Conservation (phyloP, 2,329 filamentous ascomycete species). For the Cladophialophora exuberans region DNA sequence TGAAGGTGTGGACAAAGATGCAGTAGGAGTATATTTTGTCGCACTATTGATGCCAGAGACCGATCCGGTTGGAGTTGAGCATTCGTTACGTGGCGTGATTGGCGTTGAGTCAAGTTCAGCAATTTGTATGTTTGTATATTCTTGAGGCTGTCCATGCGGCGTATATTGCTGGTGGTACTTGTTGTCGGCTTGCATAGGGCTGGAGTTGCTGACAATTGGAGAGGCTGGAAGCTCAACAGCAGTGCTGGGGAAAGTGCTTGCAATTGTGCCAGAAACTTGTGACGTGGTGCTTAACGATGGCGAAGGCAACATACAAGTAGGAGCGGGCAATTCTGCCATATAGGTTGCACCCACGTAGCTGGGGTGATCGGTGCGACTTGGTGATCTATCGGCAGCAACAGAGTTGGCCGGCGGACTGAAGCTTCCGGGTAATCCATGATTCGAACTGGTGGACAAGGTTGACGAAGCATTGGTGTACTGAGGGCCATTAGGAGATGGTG, state of each 20-base stretch:
- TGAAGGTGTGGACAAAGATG: too few species aligned
- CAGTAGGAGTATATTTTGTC: too few species aligned
- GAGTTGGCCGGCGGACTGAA: constrained; percentile 13
- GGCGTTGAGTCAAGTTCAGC: neutral
- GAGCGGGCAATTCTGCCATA: neutral
- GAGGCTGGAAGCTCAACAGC: constrained; percentile 8
- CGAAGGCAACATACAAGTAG: neutral
- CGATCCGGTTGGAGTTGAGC: too few species aligned
- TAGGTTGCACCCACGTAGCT: neutral
- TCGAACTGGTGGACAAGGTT: neutral
- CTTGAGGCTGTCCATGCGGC: neutral
- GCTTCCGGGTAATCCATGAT: too few species aligned
- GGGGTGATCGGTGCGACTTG: neutral
- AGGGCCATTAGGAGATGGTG: too few species aligned
- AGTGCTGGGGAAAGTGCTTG: neutral
- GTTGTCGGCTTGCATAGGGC: neutral
- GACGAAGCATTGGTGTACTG: too few species aligned
- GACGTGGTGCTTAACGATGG: neutral
- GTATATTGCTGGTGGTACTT: too few species aligned
- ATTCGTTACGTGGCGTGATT: neutral
- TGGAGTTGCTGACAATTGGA: neutral
- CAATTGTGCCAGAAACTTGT: too few species aligned
- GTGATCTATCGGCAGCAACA: neutral
- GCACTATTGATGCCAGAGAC: too few species aligned
- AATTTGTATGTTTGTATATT: neutral